A percentile compares a stretch with the other conserved stretches of the same genome.
Evolutionary conservation across 2,329 filamentous ascomycete genomes (phyloP).

Genomic region (Fusarium avenaceum): DNA sequence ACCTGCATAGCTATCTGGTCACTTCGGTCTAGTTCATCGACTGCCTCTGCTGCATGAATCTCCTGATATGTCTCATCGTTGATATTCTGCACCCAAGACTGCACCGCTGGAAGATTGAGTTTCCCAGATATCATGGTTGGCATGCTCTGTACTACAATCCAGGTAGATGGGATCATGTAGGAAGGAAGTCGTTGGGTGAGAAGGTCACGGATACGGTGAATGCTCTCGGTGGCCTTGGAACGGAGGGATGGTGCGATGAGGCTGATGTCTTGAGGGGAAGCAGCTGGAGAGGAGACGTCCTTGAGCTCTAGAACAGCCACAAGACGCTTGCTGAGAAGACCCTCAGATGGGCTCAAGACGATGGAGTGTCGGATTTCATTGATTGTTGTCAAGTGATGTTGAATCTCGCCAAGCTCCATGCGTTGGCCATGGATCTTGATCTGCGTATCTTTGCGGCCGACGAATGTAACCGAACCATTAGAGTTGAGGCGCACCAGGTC

Average conservation of each 20-base stretch:
- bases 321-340: conserved; percentile 12
- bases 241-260: conserved; percentile 2
- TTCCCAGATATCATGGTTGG: conserved; percentile 28
- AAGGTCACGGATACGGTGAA: background rate
- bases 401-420: conserved; percentile 5
- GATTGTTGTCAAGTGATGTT: conserved; percentile 5
- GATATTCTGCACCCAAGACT: background rate
- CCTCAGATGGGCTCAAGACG: conserved; percentile 9
- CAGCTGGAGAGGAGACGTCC: background rate
- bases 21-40: background rate
- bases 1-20: background rate
- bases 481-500: conserved; percentile 10
- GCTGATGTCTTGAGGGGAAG: background rate
- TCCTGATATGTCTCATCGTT: conserved; percentile 1
- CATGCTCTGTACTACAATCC: conserved; percentile 19
- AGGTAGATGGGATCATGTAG: conserved; percentile 25
- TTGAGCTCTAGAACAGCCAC: conserved; percentile 10
- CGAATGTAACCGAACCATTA: background rate
- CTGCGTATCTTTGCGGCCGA: background rate
- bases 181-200: conserved; percentile 14
- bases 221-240: background rate
- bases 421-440: conserved; percentile 7
- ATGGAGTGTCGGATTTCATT: conserved; percentile 13
- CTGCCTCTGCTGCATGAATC: background rate
- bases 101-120: conserved; percentile 9